These are phyloP conservation scores for Jatropha multifida DNA, from an alignment of 441 rosid genomes.

Conservation along the genomic window DNA sequence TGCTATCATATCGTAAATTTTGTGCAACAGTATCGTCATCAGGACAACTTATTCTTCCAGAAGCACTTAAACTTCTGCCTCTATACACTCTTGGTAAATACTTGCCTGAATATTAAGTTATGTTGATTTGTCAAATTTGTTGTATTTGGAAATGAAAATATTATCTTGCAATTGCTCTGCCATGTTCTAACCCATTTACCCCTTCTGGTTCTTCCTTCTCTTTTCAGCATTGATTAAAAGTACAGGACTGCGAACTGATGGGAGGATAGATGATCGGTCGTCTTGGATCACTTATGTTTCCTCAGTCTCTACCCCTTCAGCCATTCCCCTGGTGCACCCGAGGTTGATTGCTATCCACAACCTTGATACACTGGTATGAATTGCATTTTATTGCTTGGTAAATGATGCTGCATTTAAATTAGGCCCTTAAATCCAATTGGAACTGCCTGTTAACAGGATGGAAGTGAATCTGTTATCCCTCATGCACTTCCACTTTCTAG, in stretches of 20 bases:
- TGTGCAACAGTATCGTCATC: constrained; percentile 97
- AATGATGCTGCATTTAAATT: neutral
- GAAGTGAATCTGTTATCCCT: constrained; percentile 59
- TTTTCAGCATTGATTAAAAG: constrained; percentile 78
- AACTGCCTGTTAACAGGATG: constrained; percentile 52
- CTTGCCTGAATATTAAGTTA: constrained; percentile 16
- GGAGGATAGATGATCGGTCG: constrained; percentile 90
- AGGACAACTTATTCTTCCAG: constrained; percentile 99
- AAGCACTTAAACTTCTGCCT: constrained; percentile 97
- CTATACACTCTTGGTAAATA: constrained; percentile 78
- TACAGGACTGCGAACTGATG: constrained; percentile 71
- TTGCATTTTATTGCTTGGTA: neutral
- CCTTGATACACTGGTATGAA: constrained; percentile 61
- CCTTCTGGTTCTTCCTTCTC: constrained; percentile 9
- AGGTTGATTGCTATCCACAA: constrained; percentile 90
- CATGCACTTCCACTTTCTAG: constrained; percentile 81
- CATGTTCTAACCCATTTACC: neutral
- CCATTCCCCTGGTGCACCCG: constrained; percentile 84
- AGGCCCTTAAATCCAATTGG: neutral
- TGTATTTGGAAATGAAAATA: neutral
- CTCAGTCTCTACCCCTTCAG: constrained; percentile 71
- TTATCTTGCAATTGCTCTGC: neutral
- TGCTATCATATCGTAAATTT: constrained; percentile 89
- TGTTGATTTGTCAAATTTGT: neutral
- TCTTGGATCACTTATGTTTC: constrained; percentile 81